Evolutionary conservation across 1,139 yeast genomes (phyloP).

Genomic region (Sugiyamaella japonica): DNA sequence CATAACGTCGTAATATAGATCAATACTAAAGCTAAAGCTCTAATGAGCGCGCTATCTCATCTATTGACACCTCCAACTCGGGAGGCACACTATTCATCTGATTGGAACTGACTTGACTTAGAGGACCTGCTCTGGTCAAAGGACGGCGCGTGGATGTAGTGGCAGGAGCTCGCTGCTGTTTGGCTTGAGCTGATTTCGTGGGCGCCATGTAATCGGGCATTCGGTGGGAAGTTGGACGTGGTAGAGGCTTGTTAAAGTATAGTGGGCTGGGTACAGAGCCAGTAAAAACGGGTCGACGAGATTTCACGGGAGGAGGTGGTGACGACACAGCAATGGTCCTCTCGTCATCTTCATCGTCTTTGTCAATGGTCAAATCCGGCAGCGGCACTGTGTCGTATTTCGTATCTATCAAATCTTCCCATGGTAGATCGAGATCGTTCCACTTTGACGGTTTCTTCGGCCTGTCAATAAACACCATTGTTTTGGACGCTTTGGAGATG

Average conservation of each 20-base stretch:
- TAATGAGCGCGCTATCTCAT: constrained; percentile 7
- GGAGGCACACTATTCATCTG: background rate
- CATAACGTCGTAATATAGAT: constrained; percentile 11
- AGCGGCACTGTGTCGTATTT: constrained; percentile 9
- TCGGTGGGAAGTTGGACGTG: constrained; percentile 4
- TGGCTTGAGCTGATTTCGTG: constrained; percentile 29
- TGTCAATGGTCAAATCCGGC: constrained; percentile 6
- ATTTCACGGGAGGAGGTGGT: background rate
- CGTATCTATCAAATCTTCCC: constrained; percentile 14
- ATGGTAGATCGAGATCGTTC: constrained; percentile 8
- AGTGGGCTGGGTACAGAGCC: background rate
- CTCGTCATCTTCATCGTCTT: background rate
- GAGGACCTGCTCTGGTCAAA: background rate
- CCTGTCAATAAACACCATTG: constrained; percentile 19
- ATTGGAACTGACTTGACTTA: background rate
- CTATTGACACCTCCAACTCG: constrained; percentile 11
- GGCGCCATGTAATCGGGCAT: constrained; percentile 28
- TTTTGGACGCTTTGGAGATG: constrained; percentile 17
- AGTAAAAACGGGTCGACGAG: background rate
- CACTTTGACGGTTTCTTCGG: constrained; percentile 1
- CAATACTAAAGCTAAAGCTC: constrained; percentile 1
- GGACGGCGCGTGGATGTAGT: background rate
- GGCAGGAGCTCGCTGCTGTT: constrained; percentile 13
- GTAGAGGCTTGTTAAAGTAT: background rate
- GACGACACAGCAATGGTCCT: background rate